phyloP scores from a whole-genome alignment of 345 rosid species.

The Salix koriyanagi region DNA sequence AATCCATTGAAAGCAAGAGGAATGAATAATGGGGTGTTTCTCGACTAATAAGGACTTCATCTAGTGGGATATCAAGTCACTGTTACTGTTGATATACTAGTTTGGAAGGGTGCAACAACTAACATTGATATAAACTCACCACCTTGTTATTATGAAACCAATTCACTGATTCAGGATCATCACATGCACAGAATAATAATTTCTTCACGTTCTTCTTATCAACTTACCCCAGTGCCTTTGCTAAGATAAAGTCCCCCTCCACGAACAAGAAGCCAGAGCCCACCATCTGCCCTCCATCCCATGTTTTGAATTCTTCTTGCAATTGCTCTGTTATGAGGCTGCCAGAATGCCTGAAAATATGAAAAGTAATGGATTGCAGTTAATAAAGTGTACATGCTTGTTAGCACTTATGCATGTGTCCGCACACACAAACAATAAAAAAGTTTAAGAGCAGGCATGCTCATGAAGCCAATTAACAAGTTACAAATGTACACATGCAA shows the following conservation, averaged over 20 bases:
- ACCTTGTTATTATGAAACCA: not conserved
- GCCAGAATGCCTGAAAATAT: slow-evolving; percentile 75
- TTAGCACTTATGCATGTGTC: not conserved
- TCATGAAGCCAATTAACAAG: not conserved
- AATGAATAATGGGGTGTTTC: too few relatives aligned
- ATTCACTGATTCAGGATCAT: not conserved
- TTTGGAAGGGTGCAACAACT: not conserved
- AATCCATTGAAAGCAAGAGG: too few relatives aligned
- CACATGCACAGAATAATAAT: not conserved
- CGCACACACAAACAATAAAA: not conserved
- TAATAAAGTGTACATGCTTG: not conserved
- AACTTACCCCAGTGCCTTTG: slow-evolving; percentile 86
- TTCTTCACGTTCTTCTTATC: not conserved
- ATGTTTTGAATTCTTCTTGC: slow-evolving; percentile 94
- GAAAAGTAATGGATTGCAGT: not conserved
- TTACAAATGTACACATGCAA: not conserved
- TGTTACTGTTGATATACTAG: not conserved
- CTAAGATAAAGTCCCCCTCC: slow-evolving; percentile 98
- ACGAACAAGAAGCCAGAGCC: slow-evolving; percentile 97
- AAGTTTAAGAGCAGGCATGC: not conserved
- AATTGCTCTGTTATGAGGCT: slow-evolving; percentile 95
- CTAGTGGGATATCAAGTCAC: too few relatives aligned
- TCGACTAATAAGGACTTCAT: too few relatives aligned
- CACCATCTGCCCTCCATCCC: slow-evolving; percentile 99
- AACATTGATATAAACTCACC: not conserved